Evolutionary conservation across 2,329 filamentous ascomycete genomes (phyloP).

Genomic region (Penicillium griseofulvum): DNA sequence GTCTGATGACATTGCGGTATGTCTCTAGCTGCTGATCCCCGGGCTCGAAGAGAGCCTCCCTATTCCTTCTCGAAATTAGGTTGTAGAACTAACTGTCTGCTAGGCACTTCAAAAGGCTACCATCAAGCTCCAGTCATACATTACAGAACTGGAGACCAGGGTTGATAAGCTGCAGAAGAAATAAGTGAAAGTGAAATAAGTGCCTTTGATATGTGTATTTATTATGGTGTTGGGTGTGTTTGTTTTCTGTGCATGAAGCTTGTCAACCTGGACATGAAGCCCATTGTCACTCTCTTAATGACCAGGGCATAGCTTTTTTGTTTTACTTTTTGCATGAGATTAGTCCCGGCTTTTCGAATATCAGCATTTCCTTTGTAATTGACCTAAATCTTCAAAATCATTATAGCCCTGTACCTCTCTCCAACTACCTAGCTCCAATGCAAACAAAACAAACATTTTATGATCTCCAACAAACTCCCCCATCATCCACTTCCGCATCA

Average conservation of each 20-base stretch:
- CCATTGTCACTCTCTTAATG: not conserved
- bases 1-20: conserved; percentile 92
- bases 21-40: conserved; percentile 41
- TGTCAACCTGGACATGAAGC: not conserved
- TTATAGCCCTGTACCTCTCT: not conserved
- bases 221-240: conserved; percentile 9
- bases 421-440: not conserved
- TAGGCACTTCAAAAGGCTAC: conserved; percentile 86
- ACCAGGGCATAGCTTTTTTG: not conserved
- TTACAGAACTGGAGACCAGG: conserved; percentile 77
- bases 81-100: not conserved
- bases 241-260: conserved; percentile 4
- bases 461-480: conserved; percentile 5
- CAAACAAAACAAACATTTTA: conserved; percentile 23
- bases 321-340: not conserved
- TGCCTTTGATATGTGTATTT: conserved; percentile 3
- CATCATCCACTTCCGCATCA: conserved; percentile 7
- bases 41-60: not conserved
- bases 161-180: conserved; percentile 67
- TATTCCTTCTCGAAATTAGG: not conserved
- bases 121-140: conserved; percentile 79
- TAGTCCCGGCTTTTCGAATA: not conserved
- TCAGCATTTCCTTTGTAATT: not conserved
- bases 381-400: not conserved
- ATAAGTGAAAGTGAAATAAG: no score